Evolutionary conservation across 164 flowering plant species (phyloP).

Genomic region (Magnolia kwangsiensis): DNA sequence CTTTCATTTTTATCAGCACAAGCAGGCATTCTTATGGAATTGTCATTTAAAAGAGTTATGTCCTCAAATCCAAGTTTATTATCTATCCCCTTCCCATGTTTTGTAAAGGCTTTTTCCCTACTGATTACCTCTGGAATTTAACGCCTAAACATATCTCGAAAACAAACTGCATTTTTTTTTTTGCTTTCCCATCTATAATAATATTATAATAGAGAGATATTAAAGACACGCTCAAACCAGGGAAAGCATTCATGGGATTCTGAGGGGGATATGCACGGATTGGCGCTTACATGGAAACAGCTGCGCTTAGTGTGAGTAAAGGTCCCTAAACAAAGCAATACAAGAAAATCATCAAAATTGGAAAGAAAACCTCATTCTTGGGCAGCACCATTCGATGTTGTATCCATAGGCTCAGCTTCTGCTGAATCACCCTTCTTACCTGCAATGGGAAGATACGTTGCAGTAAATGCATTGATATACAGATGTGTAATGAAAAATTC

Average conservation of each 20-base stretch:
- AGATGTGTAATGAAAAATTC: too few species aligned
- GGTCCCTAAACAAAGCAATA: neutral
- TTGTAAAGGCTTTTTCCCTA: too few species aligned
- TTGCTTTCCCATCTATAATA: neutral
- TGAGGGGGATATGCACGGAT: neutral
- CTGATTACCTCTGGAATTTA: neutral
- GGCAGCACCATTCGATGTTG: slow-evolving; percentile 42
- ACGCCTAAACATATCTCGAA: neutral
- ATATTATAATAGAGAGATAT: neutral
- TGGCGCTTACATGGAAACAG: neutral
- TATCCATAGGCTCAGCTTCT: slow-evolving; percentile 67
- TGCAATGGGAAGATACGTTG: slow-evolving; percentile 19
- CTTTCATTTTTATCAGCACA: too few species aligned
- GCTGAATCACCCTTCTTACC: slow-evolving; percentile 68
- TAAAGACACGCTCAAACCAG: neutral
- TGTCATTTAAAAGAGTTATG: too few species aligned
- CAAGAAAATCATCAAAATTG: slow-evolving; percentile 19
- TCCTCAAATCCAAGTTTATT: too few species aligned
- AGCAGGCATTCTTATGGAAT: too few species aligned
- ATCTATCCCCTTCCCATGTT: too few species aligned
- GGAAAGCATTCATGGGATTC: neutral
- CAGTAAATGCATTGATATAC: too few species aligned
- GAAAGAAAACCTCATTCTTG: slow-evolving; percentile 27
- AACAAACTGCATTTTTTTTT: too few species aligned
- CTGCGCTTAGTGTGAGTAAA: neutral